Percentiles rank a stretch among this genome's conserved stretches.
These are phyloP conservation scores for Monilinia fructicola DNA, from an alignment of 2,329 filamentous ascomycete genomes.

Conservation along the genomic window DNA sequence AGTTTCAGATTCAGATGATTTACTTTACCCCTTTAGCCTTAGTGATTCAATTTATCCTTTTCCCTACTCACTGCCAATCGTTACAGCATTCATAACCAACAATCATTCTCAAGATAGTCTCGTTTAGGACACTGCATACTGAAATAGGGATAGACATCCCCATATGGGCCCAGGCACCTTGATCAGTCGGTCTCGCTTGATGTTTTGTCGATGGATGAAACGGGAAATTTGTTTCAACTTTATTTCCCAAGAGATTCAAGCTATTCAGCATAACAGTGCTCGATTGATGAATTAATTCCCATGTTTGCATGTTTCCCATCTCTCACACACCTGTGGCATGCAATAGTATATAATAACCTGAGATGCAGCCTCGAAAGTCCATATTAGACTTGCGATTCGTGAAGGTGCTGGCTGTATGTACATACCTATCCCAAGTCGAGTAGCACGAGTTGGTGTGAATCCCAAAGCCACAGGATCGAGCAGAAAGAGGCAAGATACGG, in stretches of 20 bases:
- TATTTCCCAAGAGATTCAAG: background rate
- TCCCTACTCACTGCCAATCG: background rate
- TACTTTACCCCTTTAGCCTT: conserved; percentile 3
- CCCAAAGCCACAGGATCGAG: no score
- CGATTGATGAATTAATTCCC: background rate
- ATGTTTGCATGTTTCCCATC: background rate
- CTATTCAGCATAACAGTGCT: no score
- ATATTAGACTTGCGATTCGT: no score
- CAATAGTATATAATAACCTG: background rate
- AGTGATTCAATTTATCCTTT: background rate
- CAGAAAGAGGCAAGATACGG: no score
- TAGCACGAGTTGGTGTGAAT: no score
- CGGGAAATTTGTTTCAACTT: conserved; percentile 4
- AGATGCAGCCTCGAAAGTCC: no score
- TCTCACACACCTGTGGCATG: no score
- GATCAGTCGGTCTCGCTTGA: conserved; percentile 7
- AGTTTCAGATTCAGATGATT: background rate
- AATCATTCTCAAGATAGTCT: background rate
- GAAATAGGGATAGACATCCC: background rate
- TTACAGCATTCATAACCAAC: background rate
- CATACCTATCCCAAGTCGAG: no score
- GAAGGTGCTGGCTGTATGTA: no score
- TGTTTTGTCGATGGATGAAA: conserved; percentile 1
- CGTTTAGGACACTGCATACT: background rate
- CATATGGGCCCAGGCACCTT: background rate